Evolutionary conservation across 2,329 filamentous ascomycete genomes (phyloP).

Genomic region (Ceratocystis eucalypticola): DNA sequence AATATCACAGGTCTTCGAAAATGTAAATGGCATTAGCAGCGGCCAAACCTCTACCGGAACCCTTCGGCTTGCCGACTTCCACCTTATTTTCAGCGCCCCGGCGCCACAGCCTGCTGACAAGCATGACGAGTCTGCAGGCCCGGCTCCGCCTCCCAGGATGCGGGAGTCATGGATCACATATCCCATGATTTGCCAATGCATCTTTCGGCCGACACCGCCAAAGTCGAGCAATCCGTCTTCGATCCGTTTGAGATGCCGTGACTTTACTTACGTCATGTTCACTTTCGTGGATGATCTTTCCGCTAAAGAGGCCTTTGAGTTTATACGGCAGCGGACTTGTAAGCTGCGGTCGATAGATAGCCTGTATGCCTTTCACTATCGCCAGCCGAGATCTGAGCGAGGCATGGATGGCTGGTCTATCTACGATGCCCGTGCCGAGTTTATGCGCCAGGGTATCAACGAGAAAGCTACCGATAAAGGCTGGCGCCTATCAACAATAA

Average conservation of each 20-base stretch:
- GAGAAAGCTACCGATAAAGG: constrained; percentile 62
- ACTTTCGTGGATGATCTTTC: constrained; percentile 63
- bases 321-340: constrained; percentile 67
- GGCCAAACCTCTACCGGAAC: constrained; percentile 44
- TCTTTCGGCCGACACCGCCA: constrained; percentile 58
- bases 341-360: constrained; percentile 72
- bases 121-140: constrained; percentile 20
- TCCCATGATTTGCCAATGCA: constrained; percentile 75
- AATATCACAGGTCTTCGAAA: constrained; percentile 35
- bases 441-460: constrained; percentile 73
- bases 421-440: constrained; percentile 78
- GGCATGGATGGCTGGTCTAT: constrained; percentile 67
- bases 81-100: constrained; percentile 41
- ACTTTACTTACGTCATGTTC: constrained; percentile 89
- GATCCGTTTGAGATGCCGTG: constrained; percentile 76
- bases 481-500: constrained; percentile 86
- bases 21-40: constrained; percentile 46
- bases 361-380: constrained; percentile 80
- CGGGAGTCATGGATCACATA: constrained; percentile 87
- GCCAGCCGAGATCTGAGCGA: constrained; percentile 58
- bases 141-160: constrained; percentile 24
- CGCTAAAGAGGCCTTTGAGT: constrained; percentile 78
- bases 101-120: constrained; percentile 26
- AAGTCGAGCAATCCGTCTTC: constrained; percentile 59
- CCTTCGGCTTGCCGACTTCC: constrained; percentile 49